A percentile compares a stretch with the other conserved stretches of the same genome.
Evolutionary conservation across 768 basidiomycete genomes (phyloP).

Genomic region (Strobilomyces dryophilus): DNA sequence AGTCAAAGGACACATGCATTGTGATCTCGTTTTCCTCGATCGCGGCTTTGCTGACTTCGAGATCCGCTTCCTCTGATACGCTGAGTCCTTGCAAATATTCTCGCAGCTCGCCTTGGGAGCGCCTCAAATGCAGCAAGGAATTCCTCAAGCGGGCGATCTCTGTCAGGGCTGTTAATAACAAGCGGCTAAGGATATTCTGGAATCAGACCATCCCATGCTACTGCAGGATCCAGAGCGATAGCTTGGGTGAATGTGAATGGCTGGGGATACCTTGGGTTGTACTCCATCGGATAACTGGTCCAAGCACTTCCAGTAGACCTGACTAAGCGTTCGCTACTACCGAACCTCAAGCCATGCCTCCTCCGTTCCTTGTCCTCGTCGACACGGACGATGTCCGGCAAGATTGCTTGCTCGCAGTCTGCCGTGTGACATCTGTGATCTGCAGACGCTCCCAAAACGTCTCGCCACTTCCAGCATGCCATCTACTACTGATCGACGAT

Average conservation of each 20-base stretch:
- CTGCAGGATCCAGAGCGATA: slow-evolving; percentile 54
- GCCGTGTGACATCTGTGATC: slow-evolving; percentile 77
- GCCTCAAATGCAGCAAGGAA: slow-evolving; percentile 57
- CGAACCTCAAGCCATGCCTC: slow-evolving; percentile 15
- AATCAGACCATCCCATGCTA: slow-evolving; percentile 64
- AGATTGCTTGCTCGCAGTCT: slow-evolving; percentile 53
- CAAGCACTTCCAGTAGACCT: background rate
- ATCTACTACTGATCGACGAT: slow-evolving; percentile 58
- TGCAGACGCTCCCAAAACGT: slow-evolving; percentile 36
- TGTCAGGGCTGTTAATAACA: slow-evolving; percentile 24
- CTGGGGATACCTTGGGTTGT: slow-evolving; percentile 61
- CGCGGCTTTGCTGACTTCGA: slow-evolving; percentile 54
- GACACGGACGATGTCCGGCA: slow-evolving; percentile 40
- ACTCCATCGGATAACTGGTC: slow-evolving; percentile 46
- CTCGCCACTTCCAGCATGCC: slow-evolving; percentile 34
- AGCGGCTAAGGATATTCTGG: background rate
- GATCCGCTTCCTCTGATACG: slow-evolving; percentile 41
- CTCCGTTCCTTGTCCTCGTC: slow-evolving; percentile 56
- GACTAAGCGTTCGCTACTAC: slow-evolving; percentile 17
- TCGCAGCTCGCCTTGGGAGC: slow-evolving; percentile 57
- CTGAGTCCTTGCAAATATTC: slow-evolving; percentile 40
- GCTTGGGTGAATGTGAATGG: slow-evolving; percentile 73
- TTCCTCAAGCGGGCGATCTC: slow-evolving; percentile 75
- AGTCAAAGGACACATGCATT: slow-evolving; percentile 47
- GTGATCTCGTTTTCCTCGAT: slow-evolving; percentile 70